Base-by-base conservation (phyloP, 768 basidiomycete genomes). In the Rhizopogon vesiculosus region DNA sequence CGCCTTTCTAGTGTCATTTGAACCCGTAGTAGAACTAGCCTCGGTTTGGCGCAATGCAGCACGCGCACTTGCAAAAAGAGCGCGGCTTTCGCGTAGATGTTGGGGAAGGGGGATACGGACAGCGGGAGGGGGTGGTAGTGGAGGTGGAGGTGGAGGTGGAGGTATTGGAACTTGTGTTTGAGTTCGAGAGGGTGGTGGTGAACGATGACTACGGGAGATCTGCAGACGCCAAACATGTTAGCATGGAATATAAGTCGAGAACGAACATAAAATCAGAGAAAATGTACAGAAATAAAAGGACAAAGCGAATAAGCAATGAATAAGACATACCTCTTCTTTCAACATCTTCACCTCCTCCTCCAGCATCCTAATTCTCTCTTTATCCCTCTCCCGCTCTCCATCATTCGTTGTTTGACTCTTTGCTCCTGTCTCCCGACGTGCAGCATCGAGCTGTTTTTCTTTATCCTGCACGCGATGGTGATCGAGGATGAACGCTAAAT, bases 11-110 rank as follows among this genome's bases (percentile, higher is more conserved):
- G 54, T 71, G 62, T 85, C 84, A 49, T 86, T 86, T 5, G 85
- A 82, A 0, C 79, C 79, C 19, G 2, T 8, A 5, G 33, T 49
- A 2, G 33, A 16, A 38, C 33, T 35, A 22, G 5, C 33, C 62
- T 87, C 86, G 4, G 76, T 71, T 0, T 85, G 86, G 50, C 84
- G 86, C 19, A 91, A 75, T 13, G 81, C 74, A n/a, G 89, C 85
- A 3, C 89, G 84, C 3, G 81, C 84, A 22, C 77, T 73, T 3
- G 77, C 72, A 54, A 89, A 86, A 42, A 85, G 76, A 8, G 65
- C 43, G 0, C 65, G 59, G 38, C 9, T 49, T 38, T 49, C 35
- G 15, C 13, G 18, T 3, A 49, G 35, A 38, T 25, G 35, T 16
- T 7, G 35, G 38, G 31, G 48, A 19, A 49, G 48, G 33, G 44